Base-by-base conservation (phyloP, 345 rosid genomes). In the Acer saccharum region DNA sequence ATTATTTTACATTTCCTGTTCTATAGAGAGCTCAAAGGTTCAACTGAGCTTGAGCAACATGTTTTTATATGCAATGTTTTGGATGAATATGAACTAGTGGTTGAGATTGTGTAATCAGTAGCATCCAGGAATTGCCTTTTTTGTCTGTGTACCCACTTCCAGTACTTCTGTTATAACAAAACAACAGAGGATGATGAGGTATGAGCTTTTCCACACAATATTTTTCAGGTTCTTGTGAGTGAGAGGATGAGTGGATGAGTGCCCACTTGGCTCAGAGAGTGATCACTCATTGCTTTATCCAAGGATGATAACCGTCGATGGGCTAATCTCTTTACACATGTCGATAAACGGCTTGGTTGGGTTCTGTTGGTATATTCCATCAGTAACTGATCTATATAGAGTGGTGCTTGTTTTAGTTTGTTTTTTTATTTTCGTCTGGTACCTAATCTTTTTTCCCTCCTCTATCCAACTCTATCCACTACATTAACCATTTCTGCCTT, bases 221-320 rank as follows among this genome's bases (percentile, higher is more conserved):
- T 21, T 63, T 62, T 7, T 20, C 55, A 52, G 71, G 76, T 41
- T 65, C 1, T 13, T 7, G 3, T 68, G 68, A 77, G 61, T 11
- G 84, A 76, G 83, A 66, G 41, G 72, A 79, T 43, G 52, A 83
- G 32, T 29, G 32, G 32, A 29, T 29, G 32, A 29, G 32, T 29
- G 32, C 32, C 32, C 32, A 29, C 32, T 29, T 29, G 32, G 32
- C 32, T 29, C 44, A 41, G 74, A 79, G 83, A 75, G 80, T 43
- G 52, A 82, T 88, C 98, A 88, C 94, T 65, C 93, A 72, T 84
- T 84, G 71, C 86, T 86, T 83, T 89, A 91, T 91, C 97, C 88
- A 8, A 82, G 89, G 83, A 82, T 72, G 93, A 91, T 94, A 87
- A 25, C 27, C 27, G 0, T 25, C 27, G 27, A 25, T 25, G 27